Evolutionary conservation across 2,329 filamentous ascomycete species (phyloP).

Genomic region (Colletotrichum cuscutae): DNA sequence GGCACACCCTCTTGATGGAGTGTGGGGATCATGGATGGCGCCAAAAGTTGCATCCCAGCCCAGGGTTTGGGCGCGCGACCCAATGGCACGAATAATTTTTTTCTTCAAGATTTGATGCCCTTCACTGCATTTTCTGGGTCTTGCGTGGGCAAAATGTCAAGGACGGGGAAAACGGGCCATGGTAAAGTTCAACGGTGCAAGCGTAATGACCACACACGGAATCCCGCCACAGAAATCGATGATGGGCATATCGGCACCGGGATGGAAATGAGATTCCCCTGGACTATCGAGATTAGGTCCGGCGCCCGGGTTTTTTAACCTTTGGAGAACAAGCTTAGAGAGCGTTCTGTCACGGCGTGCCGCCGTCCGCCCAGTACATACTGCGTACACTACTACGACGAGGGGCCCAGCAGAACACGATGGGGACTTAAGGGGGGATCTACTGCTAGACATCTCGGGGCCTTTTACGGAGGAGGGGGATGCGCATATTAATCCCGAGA

Average conservation of each 20-base stretch:
- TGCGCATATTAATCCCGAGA: constrained; percentile 30
- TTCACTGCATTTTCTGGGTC: not conserved
- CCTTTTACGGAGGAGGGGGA: not conserved
- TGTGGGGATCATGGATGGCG: not conserved
- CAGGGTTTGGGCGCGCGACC: not conserved
- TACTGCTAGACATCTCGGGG: constrained; percentile 18
- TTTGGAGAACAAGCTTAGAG: constrained; percentile 2
- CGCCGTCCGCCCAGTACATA: too few relatives aligned
- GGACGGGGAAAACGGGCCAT: not conserved
- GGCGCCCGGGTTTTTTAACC: constrained; percentile 23
- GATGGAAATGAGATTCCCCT: constrained; percentile 30
- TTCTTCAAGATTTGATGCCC: constrained; percentile 1
- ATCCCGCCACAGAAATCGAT: constrained; percentile 15
- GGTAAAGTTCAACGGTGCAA: constrained; percentile 1
- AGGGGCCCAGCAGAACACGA: not conserved
- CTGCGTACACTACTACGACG: too few relatives aligned
- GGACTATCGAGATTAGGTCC: constrained; percentile 31
- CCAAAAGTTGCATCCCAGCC: not conserved
- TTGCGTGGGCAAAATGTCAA: not conserved
- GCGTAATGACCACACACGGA: not conserved
- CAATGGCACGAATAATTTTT: constrained; percentile 18
- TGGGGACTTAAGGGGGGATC: constrained; percentile 13
- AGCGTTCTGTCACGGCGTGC: too few relatives aligned
- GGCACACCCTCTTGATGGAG: constrained; percentile 6
- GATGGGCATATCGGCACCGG: constrained; percentile 13